phyloP scores from a whole-genome alignment of 306 rosid genomes.

The Vachellia collinsii region DNA sequence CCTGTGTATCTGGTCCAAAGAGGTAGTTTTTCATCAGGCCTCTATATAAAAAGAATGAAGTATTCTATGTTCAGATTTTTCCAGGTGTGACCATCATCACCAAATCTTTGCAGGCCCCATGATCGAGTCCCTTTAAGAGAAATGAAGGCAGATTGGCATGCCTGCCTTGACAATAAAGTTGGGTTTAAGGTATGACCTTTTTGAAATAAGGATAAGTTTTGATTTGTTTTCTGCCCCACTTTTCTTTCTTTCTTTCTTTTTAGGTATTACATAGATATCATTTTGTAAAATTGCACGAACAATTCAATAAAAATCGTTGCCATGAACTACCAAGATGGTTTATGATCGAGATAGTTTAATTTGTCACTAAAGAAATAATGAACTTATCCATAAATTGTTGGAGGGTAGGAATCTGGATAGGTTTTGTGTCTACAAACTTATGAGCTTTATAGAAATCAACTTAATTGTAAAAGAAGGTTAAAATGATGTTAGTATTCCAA shows the following conservation, averaged over 20 bases:
- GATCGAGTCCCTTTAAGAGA: slow-evolving; percentile 92
- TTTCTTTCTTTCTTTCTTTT: not conserved
- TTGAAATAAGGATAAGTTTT: slow-evolving; percentile 12
- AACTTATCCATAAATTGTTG: not conserved
- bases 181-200: slow-evolving; percentile 83
- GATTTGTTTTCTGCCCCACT: not conserved
- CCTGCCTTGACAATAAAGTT: slow-evolving; percentile 88
- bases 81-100: slow-evolving; percentile 30
- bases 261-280: slow-evolving; percentile 13
- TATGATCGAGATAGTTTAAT: not conserved
- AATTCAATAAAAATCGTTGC: not conserved
- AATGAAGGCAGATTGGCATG: slow-evolving; percentile 93
- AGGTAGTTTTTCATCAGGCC: slow-evolving; percentile 55
- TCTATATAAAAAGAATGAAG: slow-evolving; percentile 20
- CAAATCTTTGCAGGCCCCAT: slow-evolving; percentile 74
- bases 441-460: not conserved
- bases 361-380: not conserved
- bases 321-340: not conserved
- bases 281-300: not conserved
- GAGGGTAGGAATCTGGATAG: not conserved
- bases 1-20: slow-evolving; percentile 97
- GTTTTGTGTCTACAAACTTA: not conserved
- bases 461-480: not conserved
- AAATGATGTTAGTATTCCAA: slow-evolving; percentile 1
- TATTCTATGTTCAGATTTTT: slow-evolving; percentile 21